Base-by-base conservation (phyloP, 768 basidiomycete species). In the Lentinula detonsa region DNA sequence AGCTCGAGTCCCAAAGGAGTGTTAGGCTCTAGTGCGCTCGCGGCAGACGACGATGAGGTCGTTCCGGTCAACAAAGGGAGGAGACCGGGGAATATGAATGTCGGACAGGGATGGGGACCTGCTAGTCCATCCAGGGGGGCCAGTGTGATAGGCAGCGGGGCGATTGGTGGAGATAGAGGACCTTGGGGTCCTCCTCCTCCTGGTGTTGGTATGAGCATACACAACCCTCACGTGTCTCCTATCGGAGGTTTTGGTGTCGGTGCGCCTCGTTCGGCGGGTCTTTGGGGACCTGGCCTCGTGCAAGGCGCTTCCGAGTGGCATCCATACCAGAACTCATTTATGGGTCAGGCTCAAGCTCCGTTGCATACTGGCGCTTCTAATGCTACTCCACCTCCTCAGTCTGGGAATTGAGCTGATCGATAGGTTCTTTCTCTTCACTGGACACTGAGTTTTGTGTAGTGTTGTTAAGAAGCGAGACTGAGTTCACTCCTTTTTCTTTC, bases 1-100 rank as follows among this genome's bases (percentile, higher is more conserved):
- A 78, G 78, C 28, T 79, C 81, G 5, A 81, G 80, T 65, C 81
- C 82, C 5, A 91, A 91, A 68, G 85, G 85, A 43, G 74, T 86
- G 39, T 76, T 91, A 6, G 91, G 91, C 11, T 91, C 90, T 13
- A 87, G 87, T 4, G 90, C 91, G 18, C 78, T 92, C 18, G 83
- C 85, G 2, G 83, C 89, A 13, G 90, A 91, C 62, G 90, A 90
- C 62, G 91, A 93, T 69, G 90, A 92, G 68, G 87, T 91, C 10
- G 82, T 92, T 15, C 69, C 75, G 21, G 50, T 52, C 1, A 40
- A 16, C 37, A 52, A 52, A 52, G 34, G 59, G 4, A 15, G 48
- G 64, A 8, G 60, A 46, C 9, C 18, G 69, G 56, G 69, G 62
- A 9, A 45, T 73, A 39, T 58, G 46, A 15, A 18, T 67, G 33